Evolutionary conservation across 495 filamentous ascomycete genomes (phyloP), one percentile per base, ranked within the genome.

Genomic region (Aspergillus coremiiformis): DNA sequence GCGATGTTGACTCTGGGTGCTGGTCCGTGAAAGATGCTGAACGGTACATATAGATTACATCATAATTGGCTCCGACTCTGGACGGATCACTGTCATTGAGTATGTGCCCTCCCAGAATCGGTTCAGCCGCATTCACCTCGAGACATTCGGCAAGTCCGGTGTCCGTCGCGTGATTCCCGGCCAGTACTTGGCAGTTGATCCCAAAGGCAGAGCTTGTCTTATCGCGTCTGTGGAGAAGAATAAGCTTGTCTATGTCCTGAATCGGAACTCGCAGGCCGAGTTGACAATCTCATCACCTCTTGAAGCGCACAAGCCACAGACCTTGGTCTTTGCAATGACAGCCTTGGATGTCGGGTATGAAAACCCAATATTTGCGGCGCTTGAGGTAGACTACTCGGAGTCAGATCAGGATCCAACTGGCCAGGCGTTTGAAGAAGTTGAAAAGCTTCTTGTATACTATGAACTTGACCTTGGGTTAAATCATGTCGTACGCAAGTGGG

Each of bases 61-160:
- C 52, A 91, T 96, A 56, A 82, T 99, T 60, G 86, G 89, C 21
- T 92, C 90, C 21, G 94, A 99, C 68, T 96, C 91, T 26, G 94
- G 94, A 56, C 87, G 92, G 15, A 93, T 97, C 58, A 84, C 89
- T 20, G 89, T 96, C 65, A 77, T 96, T 66, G 91, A 99, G 68
- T 99, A 95, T 66, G 76, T 90, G 17, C 86, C 87, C 11, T 81
- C 86, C 8, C 83, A 89, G 65, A 95, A 96, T 65, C 81, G 83
- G 49, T 96, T 97, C 68, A 86, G 84, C 59, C 82, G 89, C 15
- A 80, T 97, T 53, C 91, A 96, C 62, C 79, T 94, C 29, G 94
- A 99, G 71, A 99, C 94, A 3, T 99, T 95, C 63, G 94, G 94
- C 44, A 97, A 97, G 67, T 96, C 91, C 11, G 94, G 93, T n/a